phyloP scores from a whole-genome alignment of 495 filamentous ascomycete genomes.

The Thermochaetoides thermophila region DNA sequence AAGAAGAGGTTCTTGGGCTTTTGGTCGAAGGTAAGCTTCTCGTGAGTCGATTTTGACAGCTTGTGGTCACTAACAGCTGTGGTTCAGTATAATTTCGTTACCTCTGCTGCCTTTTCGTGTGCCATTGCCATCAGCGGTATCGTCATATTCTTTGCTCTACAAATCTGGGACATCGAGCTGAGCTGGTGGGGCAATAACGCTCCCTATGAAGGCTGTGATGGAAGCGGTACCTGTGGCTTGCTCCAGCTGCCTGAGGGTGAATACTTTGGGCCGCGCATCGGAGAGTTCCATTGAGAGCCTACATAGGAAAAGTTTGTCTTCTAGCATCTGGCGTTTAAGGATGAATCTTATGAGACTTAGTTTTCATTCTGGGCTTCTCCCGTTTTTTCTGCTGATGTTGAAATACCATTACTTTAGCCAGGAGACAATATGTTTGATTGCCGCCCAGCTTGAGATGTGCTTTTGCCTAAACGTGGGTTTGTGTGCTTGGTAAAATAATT shows the following conservation, averaged over 20 bases:
- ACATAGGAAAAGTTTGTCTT: no score
- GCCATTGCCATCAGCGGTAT: constrained; percentile 27
- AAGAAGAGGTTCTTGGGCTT: constrained; percentile 21
- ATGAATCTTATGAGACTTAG: no score
- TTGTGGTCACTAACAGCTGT: neutral
- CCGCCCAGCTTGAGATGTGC: no score
- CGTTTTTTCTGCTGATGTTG: no score
- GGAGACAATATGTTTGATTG: no score
- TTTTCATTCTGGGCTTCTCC: no score
- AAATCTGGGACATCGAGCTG: constrained; percentile 19
- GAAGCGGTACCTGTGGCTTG: constrained; percentile 10
- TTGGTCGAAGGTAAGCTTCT: constrained; percentile 25
- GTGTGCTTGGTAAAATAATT: no score
- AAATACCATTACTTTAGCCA: no score
- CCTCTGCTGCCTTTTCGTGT: constrained; percentile 22
- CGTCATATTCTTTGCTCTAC: constrained; percentile 27
- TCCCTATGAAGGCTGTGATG: constrained; percentile 19
- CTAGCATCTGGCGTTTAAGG: no score
- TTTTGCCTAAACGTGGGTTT: no score
- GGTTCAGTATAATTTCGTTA: constrained; percentile 27
- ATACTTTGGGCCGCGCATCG: constrained; percentile 24
- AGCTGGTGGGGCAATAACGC: constrained; percentile 29
- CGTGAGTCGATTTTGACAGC: neutral
- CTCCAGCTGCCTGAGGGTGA: constrained; percentile 15
- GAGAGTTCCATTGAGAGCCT: constrained; percentile 14